Percentiles rank a stretch among this genome's conserved stretches.
These are phyloP conservation scores for Aspergillus sp. DNA, from an alignment of 2,329 filamentous ascomycete species.

Conservation along the genomic window DNA sequence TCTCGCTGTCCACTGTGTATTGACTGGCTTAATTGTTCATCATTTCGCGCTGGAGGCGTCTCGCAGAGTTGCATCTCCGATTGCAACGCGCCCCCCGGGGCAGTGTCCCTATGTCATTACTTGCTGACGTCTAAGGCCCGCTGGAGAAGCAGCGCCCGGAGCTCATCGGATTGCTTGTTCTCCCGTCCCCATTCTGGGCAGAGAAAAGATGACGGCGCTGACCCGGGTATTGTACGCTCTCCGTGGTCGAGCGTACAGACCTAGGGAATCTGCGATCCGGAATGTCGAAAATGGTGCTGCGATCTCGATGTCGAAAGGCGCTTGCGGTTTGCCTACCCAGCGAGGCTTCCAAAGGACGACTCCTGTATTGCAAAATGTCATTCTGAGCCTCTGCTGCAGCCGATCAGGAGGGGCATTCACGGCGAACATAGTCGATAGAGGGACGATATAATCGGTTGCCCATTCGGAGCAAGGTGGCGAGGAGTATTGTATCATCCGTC, in stretches of 20 bases:
- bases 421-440: background rate
- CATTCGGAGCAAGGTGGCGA: background rate
- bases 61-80: background rate
- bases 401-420: background rate
- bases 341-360: background rate
- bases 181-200: background rate
- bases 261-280: slow-evolving; percentile 1
- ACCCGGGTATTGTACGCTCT: slow-evolving; percentile 1
- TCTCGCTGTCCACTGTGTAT: slow-evolving; percentile 1
- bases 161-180: background rate
- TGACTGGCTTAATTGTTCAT: background rate
- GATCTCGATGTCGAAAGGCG: background rate
- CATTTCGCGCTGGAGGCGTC: slow-evolving; percentile 3
- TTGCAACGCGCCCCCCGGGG: background rate
- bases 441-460: background rate
- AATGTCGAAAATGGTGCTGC: background rate
- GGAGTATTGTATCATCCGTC: background rate
- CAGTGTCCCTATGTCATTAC: background rate
- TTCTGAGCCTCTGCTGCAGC: slow-evolving; percentile 3
- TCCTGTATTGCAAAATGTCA: slow-evolving; percentile 6
- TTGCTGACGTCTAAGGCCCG: slow-evolving; percentile 1
- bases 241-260: slow-evolving; percentile 1
- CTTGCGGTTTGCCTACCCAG: background rate
- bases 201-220: slow-evolving; percentile 1
- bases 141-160: slow-evolving; percentile 1